A percentile compares a stretch with the other conserved stretches of the same genome.
Evolutionary conservation across 2,329 filamentous ascomycete genomes (phyloP).

Genomic region (Hirsutella rhossiliensis): DNA sequence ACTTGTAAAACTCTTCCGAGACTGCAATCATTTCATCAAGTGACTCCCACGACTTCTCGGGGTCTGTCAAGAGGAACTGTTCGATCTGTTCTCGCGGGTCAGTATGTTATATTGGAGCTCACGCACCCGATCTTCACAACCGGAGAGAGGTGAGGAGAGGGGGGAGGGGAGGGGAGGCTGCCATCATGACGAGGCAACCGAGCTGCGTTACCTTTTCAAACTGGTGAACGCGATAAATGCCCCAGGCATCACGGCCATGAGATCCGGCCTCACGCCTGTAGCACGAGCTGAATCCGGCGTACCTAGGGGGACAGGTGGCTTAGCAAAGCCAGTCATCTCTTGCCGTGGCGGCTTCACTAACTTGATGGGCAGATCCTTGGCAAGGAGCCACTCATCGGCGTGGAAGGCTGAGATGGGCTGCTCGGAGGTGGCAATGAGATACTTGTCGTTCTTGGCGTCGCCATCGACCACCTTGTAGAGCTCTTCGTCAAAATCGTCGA

Average conservation of each 20-base stretch:
- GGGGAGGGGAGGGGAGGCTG: neutral
- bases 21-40: conserved; percentile 88
- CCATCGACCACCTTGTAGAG: conserved; percentile 92
- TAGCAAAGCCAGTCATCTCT: too few species aligned
- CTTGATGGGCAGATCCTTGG: conserved; percentile 80
- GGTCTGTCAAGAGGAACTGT: conserved; percentile 70
- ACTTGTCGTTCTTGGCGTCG: conserved; percentile 80
- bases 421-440: conserved; percentile 69
- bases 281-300: conserved; percentile 86
- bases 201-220: conserved; percentile 64
- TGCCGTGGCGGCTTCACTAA: conserved; percentile 18
- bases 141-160: neutral
- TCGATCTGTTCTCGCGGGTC: conserved; percentile 35
- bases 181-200: neutral
- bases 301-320: conserved; percentile 39
- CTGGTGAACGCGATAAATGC: conserved; percentile 94
- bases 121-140: neutral
- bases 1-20: conserved; percentile 93
- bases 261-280: conserved; percentile 93
- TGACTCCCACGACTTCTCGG: conserved; percentile 82
- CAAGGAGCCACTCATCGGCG: conserved; percentile 83
- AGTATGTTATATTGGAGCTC: neutral
- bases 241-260: conserved; percentile 83
- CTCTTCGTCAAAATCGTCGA: conserved; percentile 96
- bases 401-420: conserved; percentile 91